Evolutionary conservation across 139 green algal genomes (phyloP).

Genomic region (Asterochloris sp.): DNA sequence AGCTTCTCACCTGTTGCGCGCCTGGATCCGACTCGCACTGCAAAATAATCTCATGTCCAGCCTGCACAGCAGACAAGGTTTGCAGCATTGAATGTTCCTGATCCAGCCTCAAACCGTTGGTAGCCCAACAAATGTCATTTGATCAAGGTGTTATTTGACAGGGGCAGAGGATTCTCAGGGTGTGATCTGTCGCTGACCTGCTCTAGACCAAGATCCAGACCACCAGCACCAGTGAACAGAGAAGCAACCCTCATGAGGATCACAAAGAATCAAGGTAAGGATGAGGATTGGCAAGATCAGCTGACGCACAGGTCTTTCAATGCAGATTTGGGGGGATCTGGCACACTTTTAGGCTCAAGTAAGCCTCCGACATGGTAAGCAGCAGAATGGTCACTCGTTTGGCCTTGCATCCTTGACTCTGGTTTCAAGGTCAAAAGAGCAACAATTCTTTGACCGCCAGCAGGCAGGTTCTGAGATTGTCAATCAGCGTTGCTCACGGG

Average conservation of each 20-base stretch:
- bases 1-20: conserved; percentile 56
- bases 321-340: too few relatives aligned
- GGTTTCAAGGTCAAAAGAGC: too few relatives aligned
- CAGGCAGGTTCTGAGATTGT: too few relatives aligned
- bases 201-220: conserved; percentile 74
- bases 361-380: too few relatives aligned
- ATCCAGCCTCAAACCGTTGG: background rate
- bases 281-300: too few relatives aligned
- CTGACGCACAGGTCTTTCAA: too few relatives aligned
- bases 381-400: too few relatives aligned
- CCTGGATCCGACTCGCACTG: conserved; percentile 78
- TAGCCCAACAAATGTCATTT: background rate
- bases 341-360: too few relatives aligned
- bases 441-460: too few relatives aligned
- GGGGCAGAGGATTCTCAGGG: background rate
- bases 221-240: conserved; percentile 71
- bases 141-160: background rate
- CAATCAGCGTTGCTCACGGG: too few relatives aligned
- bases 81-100: background rate
- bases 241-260: conserved; percentile 41
- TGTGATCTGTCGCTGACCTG: conserved; percentile 33
- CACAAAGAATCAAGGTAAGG: too few relatives aligned
- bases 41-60: conserved; percentile 80
- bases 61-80: conserved; percentile 32
- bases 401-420: too few relatives aligned